phyloP scores from a whole-genome alignment of 129 eudicot genomes.

The Scalesia atractyloides region DNA sequence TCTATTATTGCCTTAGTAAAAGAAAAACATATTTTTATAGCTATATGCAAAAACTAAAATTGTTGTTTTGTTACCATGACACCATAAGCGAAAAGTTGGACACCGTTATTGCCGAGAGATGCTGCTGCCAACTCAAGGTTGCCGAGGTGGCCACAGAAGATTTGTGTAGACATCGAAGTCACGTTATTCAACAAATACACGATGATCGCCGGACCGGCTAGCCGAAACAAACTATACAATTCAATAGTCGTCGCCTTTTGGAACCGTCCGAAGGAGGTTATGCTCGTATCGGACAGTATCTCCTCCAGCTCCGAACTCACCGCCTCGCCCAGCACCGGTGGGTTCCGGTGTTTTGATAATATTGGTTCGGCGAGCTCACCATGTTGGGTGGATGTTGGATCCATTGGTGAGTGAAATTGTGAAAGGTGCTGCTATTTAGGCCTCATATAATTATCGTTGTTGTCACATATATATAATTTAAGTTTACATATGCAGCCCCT shows the following conservation, averaged over 20 bases:
- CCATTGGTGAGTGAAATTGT: not conserved
- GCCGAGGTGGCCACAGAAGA: constrained; percentile 55
- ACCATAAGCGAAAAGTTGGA: constrained; percentile 52
- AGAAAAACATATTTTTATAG: no score
- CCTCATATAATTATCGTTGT: not conserved
- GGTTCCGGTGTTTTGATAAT: constrained; percentile 11
- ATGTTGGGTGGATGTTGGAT: constrained; percentile 19
- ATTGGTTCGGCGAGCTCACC: constrained; percentile 25
- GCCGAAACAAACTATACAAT: constrained; percentile 31
- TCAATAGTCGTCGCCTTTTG: constrained; percentile 33
- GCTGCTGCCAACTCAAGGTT: constrained; percentile 52
- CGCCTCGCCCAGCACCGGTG: constrained; percentile 5
- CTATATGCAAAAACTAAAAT: no score
- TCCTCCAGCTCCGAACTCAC: constrained; percentile 43
- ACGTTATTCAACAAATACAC: constrained; percentile 50
- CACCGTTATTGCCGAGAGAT: constrained; percentile 49
- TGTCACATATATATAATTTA: not conserved
- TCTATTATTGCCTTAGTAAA: no score
- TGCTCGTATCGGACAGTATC: constrained; percentile 37
- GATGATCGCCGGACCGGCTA: constrained; percentile 50
- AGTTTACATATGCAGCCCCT: no score
- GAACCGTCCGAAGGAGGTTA: constrained; percentile 19
- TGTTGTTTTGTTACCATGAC: constrained; percentile 38
- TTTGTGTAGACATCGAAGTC: constrained; percentile 53
- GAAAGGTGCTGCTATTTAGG: constrained; percentile 4